phyloP scores from a whole-genome alignment of 2,329 filamentous ascomycete genomes.

The Verticillium alfalfae region DNA sequence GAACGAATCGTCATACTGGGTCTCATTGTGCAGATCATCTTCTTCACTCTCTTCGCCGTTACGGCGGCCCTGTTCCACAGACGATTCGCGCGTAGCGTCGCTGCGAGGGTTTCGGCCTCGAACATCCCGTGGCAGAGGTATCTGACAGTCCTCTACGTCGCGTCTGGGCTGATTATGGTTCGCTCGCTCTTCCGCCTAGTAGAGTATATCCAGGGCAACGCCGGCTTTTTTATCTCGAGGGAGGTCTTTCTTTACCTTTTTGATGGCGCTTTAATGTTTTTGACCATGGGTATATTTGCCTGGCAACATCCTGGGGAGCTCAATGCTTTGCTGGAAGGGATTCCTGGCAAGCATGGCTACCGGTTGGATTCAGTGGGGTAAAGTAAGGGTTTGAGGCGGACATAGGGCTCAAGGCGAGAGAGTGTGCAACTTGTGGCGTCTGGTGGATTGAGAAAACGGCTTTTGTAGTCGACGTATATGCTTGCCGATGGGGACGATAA shows the following conservation, averaged over 20 bases:
- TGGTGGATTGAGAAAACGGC: too few relatives aligned
- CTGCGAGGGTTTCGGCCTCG: not conserved
- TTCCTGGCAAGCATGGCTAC: too few relatives aligned
- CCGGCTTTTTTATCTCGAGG: conserved; percentile 34
- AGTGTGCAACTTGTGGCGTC: too few relatives aligned
- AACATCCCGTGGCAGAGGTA: conserved; percentile 13
- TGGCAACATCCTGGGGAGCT: not conserved
- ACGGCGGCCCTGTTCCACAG: conserved; percentile 34
- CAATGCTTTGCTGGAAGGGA: not conserved
- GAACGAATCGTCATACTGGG: conserved; percentile 40
- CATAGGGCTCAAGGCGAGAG: too few relatives aligned
- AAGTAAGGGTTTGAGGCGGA: too few relatives aligned
- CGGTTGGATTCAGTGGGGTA: too few relatives aligned
- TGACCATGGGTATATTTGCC: not conserved
- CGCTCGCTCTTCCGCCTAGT: conserved; percentile 40
- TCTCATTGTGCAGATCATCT: conserved; percentile 43
- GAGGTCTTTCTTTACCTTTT: conserved; percentile 38
- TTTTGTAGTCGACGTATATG: too few relatives aligned
- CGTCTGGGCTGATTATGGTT: conserved; percentile 38
- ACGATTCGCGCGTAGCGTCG: not conserved
- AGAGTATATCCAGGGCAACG: conserved; percentile 38
- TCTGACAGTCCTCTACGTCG: conserved; percentile 34
- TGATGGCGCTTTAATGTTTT: conserved; percentile 21
- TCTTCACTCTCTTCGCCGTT: conserved; percentile 43
- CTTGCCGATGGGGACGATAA: too few relatives aligned